Evolutionary conservation across 495 filamentous ascomycete genomes (phyloP), one percentile per base, ranked within the genome.

Genomic region (Aspergillus sparsus): DNA sequence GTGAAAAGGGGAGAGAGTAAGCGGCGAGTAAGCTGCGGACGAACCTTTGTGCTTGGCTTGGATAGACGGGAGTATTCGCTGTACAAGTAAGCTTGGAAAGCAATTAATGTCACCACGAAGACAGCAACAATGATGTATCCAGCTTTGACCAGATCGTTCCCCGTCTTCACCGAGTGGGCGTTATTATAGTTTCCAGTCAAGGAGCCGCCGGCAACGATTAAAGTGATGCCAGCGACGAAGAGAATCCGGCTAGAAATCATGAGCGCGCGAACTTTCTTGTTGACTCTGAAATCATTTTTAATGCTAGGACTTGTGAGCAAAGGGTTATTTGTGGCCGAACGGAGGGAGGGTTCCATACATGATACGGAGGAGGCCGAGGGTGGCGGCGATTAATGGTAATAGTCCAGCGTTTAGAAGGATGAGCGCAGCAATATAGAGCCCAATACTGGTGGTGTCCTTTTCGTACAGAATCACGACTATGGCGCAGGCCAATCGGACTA

Each of bases 351-450:
- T 3, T 27, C 21, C 1, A 27, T 56, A 69, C 68, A 72, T 70
- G 47, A 70, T 67, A 12, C 66, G 64, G 32, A 72, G 54, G 12
- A 68, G 59, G 0, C 70, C 70, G 16, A 70, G 52, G 16, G 68
- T 70, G 1, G 68, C 66, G 7, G 59, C 63, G 13, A 72, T 64
- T 16, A 70, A 62, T 8, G 70, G 70, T 33, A 70, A 64, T 12
- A 69, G 55, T 37, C 70, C 70, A 10, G 66, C 57, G 51, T 68
- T 69, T 33, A 67, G 53, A 6, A 72, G 62, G 31, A 72, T 72
- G 12, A 57, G 44, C 4, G 68, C 49, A 3, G 66, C 68, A 3
- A 70, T 51, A 34, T 59, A 57, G 13, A 72, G 58, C 6, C 67
- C 65, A 18, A 21, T 21, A 4, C 50, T 65, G 32, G 45, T 61